These are phyloP conservation scores for Diaporthe sp. DNA, from an alignment of 2,329 filamentous ascomycete species.

Conservation along the genomic window DNA sequence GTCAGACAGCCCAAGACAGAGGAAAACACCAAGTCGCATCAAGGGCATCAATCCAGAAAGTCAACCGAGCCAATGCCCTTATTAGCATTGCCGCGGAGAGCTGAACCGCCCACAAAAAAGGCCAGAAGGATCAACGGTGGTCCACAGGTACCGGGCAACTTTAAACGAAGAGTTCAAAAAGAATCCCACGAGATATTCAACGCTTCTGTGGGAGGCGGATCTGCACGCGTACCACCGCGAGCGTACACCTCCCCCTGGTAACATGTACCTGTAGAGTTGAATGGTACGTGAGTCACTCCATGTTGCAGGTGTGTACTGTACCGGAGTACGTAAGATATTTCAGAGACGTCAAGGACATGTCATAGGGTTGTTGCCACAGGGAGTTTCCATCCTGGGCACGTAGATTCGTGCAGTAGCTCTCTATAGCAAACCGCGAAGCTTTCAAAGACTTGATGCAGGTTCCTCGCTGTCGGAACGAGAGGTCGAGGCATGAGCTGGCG, in stretches of 20 bases:
- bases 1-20: background rate
- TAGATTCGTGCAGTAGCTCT: background rate
- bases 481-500: background rate
- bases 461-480: background rate
- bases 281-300: background rate
- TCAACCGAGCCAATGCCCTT: slow-evolving; percentile 20
- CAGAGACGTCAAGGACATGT: background rate
- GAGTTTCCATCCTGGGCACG: background rate
- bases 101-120: slow-evolving; percentile 22
- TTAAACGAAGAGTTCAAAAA: slow-evolving; percentile 12
- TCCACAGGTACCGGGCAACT: slow-evolving; percentile 12
- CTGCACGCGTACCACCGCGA: slow-evolving; percentile 1
- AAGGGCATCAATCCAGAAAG: background rate
- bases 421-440: slow-evolving; percentile 1
- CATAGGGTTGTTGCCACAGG: background rate
- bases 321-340: background rate
- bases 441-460: background rate
- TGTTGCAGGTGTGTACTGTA: background rate
- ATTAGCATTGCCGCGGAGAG: slow-evolving; percentile 4
- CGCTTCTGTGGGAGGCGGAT: slow-evolving; percentile 12
- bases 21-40: background rate
- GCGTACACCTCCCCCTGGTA: background rate
- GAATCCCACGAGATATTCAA: slow-evolving; percentile 28
- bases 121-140: slow-evolving; percentile 19
- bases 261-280: slow-evolving; percentile 3